phyloP scores from a whole-genome alignment of 805 yeast species.

The Saccharomycopsis oosterbeekiorum region DNA sequence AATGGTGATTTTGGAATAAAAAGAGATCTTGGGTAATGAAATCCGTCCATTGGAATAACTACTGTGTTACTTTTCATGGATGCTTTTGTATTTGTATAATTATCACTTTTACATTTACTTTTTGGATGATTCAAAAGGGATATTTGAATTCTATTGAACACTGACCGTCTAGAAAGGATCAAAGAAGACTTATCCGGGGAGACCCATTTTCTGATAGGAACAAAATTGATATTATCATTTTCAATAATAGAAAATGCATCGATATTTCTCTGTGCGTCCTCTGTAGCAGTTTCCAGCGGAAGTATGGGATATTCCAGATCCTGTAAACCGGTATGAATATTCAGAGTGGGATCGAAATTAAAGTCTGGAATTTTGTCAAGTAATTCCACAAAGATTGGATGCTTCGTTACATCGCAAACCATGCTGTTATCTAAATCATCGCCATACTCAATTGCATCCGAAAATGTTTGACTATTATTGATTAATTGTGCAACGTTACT shows the following conservation, averaged over 20 bases:
- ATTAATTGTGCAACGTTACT: conserved; percentile 32
- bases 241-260: not conserved
- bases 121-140: not conserved
- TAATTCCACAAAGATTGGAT: not conserved
- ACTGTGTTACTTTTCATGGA: conserved; percentile 29
- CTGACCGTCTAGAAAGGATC: not conserved
- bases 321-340: not conserved
- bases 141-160: conserved; percentile 7
- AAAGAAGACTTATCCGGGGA: not conserved
- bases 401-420: not conserved
- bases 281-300: not conserved
- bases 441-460: not conserved
- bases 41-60: conserved; percentile 67
- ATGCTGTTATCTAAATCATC: not conserved
- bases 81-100: not conserved
- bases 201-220: not conserved
- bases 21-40: conserved; percentile 46
- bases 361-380: not conserved
- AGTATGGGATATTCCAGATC: not conserved
- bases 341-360: not conserved
- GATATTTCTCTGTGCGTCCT: not conserved
- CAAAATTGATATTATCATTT: not conserved
- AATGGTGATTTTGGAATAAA: conserved; percentile 25
- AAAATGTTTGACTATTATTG: conserved; percentile 20
- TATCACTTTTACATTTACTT: conserved; percentile 3